Evolutionary conservation across 192 early-diverging fungal genomes (phyloP), one percentile per base, ranked within the genome.

Genomic region (Backusella australiensis): DNA sequence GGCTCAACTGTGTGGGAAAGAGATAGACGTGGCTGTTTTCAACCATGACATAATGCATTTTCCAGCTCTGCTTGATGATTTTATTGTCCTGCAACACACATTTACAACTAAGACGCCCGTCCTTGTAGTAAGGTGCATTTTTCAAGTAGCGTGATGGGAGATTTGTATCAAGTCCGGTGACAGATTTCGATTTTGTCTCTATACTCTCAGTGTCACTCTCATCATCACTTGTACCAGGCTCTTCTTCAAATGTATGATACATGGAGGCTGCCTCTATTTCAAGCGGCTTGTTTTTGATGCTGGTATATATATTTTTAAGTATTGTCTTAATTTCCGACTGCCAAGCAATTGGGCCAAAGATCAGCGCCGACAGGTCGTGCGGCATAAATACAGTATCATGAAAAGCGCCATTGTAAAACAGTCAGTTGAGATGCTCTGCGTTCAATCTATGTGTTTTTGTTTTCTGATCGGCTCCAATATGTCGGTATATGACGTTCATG

Each of bases 101-200:
- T 79, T 98, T 98, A 52, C 96, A 87, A 75, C 92, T 89, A 34
- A 98, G 85, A 34, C 94, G 82, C 12, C 94, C 92, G 75, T 94
- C 92, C 68, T 89, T 88, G 23, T 86, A 82, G 46, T 83, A 84
- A 72, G 87, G 78, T 69, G 75, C 78, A 39, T 68, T 44, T 34
- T 67, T 74, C 0, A 65, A 63, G 46, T 73, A 82, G 12, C 71
- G 34, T 15, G 41, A 70, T 5, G 76, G 65, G 6, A 82, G 46
- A 6, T 78, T 46, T 2, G 66, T 52, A 12, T 39, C 65, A 19
- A 67, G 35, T 32, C 35, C 34, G 8, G 67, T 38, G 67, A 69
- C 35, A 39, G 8, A 11, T 23, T 35, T 38, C 36, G 12, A 23
- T 23, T 23, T 38, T 38, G 67, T 38, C 3, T 38, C 6, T 1